Conservation (phyloP, 169 alveolate genomes). For the Cryptosporidium ubiquitum region DNA sequence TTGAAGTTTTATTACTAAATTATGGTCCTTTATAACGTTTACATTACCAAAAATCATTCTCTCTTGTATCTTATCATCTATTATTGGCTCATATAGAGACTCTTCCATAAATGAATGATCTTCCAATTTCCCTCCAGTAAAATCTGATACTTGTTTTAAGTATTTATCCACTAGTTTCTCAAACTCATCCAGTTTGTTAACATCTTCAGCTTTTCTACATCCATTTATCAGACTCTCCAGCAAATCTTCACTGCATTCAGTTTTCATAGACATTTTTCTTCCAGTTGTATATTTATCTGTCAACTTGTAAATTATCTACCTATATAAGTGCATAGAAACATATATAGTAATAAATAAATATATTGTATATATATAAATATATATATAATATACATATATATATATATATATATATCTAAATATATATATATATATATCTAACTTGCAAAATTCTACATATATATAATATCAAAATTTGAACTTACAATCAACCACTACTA, state of each 20-base stretch:
- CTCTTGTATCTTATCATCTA: slow-evolving; percentile 2
- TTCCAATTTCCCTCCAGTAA: not conserved
- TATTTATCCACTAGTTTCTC: slow-evolving; percentile 19
- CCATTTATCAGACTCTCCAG: not conserved
- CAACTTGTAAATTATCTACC: too few relatives aligned
- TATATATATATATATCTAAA: too few relatives aligned
- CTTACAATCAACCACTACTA: too few relatives aligned
- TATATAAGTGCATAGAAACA: too few relatives aligned
- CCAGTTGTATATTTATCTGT: too few relatives aligned
- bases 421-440: too few relatives aligned
- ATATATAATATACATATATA: too few relatives aligned
- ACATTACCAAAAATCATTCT: slow-evolving; percentile 14
- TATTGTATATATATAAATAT: too few relatives aligned
- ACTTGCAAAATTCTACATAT: not conserved
- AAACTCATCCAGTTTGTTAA: not conserved
- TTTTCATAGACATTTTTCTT: not conserved
- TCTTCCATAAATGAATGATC: not conserved
- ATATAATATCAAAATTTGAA: too few relatives aligned
- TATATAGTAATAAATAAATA: too few relatives aligned
- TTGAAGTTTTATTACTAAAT: slow-evolving; percentile 1
- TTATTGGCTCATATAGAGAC: not conserved
- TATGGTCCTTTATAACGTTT: not conserved
- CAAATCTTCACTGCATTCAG: not conserved
- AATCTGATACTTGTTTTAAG: not conserved
- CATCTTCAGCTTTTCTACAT: not conserved